Evolutionary conservation across 306 rosid species (phyloP).

Genomic region (Sophora flavescens): DNA sequence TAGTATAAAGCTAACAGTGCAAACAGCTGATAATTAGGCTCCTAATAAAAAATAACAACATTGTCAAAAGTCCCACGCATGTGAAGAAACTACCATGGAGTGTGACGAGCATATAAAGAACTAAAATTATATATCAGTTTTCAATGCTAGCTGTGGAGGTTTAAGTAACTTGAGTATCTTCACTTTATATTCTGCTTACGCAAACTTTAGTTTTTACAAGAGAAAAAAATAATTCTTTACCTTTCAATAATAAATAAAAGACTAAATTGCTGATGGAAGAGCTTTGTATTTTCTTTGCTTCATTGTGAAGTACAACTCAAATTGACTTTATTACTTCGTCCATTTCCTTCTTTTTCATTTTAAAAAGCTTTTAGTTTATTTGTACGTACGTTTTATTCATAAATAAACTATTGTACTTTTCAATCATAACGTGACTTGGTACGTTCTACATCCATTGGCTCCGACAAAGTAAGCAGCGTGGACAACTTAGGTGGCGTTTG

Average conservation of each 20-base stretch:
- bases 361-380: background rate
- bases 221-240: slow-evolving; percentile 13
- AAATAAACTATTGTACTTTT: slow-evolving; percentile 21
- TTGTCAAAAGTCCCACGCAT: background rate
- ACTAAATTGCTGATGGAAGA: slow-evolving; percentile 33
- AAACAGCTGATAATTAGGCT: background rate
- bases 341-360: background rate
- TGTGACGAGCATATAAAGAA: background rate
- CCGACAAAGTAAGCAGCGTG: slow-evolving; percentile 35
- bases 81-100: background rate
- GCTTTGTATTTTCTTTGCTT: slow-evolving; percentile 35
- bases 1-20: too few species aligned
- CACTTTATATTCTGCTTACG: slow-evolving; percentile 25
- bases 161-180: slow-evolving; percentile 26
- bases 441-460: background rate
- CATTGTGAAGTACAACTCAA: slow-evolving; percentile 35
- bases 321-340: slow-evolving; percentile 29
- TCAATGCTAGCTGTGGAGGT: background rate
- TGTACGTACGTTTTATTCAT: background rate
- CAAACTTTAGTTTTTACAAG: slow-evolving; percentile 13
- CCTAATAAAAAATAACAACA: background rate
- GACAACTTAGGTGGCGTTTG: too few species aligned
- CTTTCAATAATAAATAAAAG: slow-evolving; percentile 18
- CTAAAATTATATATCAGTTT: background rate
- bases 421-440: background rate